These are phyloP conservation scores for Fusarium globosum DNA, from an alignment of 2,329 filamentous ascomycete species.

Conservation along the genomic window DNA sequence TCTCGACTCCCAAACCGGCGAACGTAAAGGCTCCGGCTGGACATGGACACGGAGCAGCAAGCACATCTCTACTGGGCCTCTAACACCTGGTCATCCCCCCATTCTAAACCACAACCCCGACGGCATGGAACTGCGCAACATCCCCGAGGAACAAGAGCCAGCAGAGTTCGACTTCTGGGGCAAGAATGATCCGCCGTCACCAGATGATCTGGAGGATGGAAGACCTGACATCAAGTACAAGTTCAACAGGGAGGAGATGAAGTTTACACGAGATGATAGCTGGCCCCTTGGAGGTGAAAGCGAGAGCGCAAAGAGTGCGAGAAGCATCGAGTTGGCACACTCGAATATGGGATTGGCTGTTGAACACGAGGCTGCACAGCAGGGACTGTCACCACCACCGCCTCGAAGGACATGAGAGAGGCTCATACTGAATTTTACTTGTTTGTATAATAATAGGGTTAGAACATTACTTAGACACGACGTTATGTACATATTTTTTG, in stretches of 20 bases:
- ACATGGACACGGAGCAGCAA: slow-evolving; percentile 38
- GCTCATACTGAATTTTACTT: slow-evolving; percentile 8
- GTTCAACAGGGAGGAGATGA: neutral
- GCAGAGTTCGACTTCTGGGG: slow-evolving; percentile 31
- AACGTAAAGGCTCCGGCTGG: slow-evolving; percentile 35
- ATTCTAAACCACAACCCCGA: slow-evolving; percentile 2
- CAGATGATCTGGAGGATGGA: slow-evolving; percentile 7
- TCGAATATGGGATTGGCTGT: slow-evolving; percentile 38
- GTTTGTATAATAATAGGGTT: slow-evolving; percentile 23
- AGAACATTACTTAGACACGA: slow-evolving; percentile 23
- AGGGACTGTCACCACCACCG: slow-evolving; percentile 41
- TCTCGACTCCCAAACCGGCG: slow-evolving; percentile 32
- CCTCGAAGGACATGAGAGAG: slow-evolving; percentile 32
- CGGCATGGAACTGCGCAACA: slow-evolving; percentile 33
- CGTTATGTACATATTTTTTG: slow-evolving; percentile 22
- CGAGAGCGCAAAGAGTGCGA: slow-evolving; percentile 25
- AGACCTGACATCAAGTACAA: neutral
- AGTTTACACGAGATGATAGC: slow-evolving; percentile 21
- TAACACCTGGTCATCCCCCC: slow-evolving; percentile 8
- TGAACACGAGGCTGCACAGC: slow-evolving; percentile 33
- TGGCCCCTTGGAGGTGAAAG: slow-evolving; percentile 32
- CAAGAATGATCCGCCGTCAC: slow-evolving; percentile 5
- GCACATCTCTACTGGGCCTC: slow-evolving; percentile 24
- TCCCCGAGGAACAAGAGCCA: slow-evolving; percentile 35
- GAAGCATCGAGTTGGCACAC: slow-evolving; percentile 35